Percentiles rank a stretch among this genome's conserved stretches.
Evolutionary conservation across 768 basidiomycete genomes (phyloP).

Genomic region (Tremella mesenterica): DNA sequence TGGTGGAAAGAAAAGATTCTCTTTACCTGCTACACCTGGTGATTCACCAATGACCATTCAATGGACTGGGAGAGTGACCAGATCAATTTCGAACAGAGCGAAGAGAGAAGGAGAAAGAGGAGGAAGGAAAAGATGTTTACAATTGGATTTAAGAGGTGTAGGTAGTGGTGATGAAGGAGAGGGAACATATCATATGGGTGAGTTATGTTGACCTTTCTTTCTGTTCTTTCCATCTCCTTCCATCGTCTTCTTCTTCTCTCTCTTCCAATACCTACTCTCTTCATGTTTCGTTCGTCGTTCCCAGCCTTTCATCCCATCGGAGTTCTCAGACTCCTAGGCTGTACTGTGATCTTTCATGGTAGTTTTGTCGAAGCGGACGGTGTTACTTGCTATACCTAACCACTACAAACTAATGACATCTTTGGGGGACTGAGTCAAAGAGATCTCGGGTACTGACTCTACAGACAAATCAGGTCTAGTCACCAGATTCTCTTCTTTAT

Average conservation of each 20-base stretch:
- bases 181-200: slow-evolving; percentile 8
- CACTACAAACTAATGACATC: too few relatives aligned
- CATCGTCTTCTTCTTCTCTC: too few relatives aligned
- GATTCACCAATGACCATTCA: slow-evolving; percentile 5
- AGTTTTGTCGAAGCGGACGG: too few relatives aligned
- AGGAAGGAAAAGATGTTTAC: slow-evolving; percentile 31
- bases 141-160: slow-evolving; percentile 29
- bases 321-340: too few relatives aligned
- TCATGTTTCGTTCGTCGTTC: too few relatives aligned
- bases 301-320: too few relatives aligned
- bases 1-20: neutral
- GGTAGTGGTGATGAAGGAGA: slow-evolving; percentile 2
- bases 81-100: neutral
- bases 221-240: neutral
- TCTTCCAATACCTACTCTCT: too few relatives aligned
- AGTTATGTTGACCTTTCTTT: neutral
- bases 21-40: slow-evolving; percentile 3
- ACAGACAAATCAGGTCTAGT: slow-evolving; percentile 35
- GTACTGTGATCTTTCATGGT: too few relatives aligned
- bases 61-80: neutral
- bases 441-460: neutral
- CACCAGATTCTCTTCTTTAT: slow-evolving; percentile 26
- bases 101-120: neutral
- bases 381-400: too few relatives aligned
- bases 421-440: neutral